Evolutionary conservation across 208 protist genomes (phyloP).

Genomic region (Trypanosoma lewisi): DNA sequence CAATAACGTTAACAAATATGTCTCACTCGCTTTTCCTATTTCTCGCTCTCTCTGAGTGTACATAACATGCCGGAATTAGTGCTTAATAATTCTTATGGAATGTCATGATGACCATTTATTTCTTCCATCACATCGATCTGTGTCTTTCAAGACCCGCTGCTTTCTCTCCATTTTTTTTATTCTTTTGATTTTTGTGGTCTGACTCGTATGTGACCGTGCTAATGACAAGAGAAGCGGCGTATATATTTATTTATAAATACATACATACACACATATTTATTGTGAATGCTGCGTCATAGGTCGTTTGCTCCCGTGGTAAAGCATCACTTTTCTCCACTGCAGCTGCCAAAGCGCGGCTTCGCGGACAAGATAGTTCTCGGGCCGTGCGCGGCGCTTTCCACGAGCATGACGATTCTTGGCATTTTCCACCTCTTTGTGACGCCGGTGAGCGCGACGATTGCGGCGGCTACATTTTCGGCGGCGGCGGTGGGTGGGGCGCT

Average conservation of each 20-base stretch:
- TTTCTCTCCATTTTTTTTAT: background rate
- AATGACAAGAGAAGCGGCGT: background rate
- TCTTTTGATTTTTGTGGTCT: slow-evolving; percentile 18
- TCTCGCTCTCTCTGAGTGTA: too few species aligned
- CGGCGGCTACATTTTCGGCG: slow-evolving; percentile 55
- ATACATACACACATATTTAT: slow-evolving; percentile 9
- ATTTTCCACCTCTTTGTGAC: slow-evolving; percentile 88
- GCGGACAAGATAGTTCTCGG: slow-evolving; percentile 86
- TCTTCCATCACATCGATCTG: too few species aligned
- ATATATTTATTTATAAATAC: background rate
- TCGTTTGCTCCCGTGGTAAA: slow-evolving; percentile 1
- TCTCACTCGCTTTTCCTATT: too few species aligned
- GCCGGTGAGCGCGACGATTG: slow-evolving; percentile 58
- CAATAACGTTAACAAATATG: too few species aligned
- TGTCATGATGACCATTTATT: too few species aligned
- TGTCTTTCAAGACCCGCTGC: too few species aligned
- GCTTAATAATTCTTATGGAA: too few species aligned
- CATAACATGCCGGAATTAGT: too few species aligned
- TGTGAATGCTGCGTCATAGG: slow-evolving; percentile 26
- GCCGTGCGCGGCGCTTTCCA: slow-evolving; percentile 48
- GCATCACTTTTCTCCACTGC: slow-evolving; percentile 13
- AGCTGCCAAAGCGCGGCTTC: slow-evolving; percentile 33
- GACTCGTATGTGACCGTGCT: background rate
- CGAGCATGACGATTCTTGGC: slow-evolving; percentile 58
- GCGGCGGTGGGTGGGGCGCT: slow-evolving; percentile 66